These are phyloP conservation scores for Lindgomyces ingoldianus DNA, from an alignment of 495 filamentous ascomycete species.

Conservation along the genomic window DNA sequence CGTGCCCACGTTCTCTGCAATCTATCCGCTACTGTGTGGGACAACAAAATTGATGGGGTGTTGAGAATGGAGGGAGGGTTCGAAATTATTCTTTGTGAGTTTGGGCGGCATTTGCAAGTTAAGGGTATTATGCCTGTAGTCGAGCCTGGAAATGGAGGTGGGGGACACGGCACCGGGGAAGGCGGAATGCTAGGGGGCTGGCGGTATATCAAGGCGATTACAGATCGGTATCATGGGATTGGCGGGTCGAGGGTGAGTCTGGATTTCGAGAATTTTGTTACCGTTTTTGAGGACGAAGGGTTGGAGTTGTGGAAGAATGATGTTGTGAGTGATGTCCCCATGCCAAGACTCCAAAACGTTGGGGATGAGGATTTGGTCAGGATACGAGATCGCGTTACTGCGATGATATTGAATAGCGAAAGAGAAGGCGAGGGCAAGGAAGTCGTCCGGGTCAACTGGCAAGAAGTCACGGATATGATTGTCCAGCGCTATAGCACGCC, in stretches of 20 bases:
- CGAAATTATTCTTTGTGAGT: constrained; percentile 69
- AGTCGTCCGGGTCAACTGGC: constrained; percentile 55
- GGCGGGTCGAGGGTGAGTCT: constrained; percentile 55
- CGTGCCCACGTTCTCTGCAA: constrained; percentile 56
- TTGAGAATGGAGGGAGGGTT: constrained; percentile 70
- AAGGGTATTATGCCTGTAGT: constrained; percentile 23
- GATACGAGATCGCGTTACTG: constrained; percentile 49
- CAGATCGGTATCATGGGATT: constrained; percentile 61
- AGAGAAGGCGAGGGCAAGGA: neutral
- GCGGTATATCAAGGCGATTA: constrained; percentile 44
- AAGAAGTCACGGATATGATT: constrained; percentile 62
- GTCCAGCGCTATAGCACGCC: constrained; percentile 58
- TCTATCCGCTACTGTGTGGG: constrained; percentile 51
- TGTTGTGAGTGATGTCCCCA: constrained; percentile 19
- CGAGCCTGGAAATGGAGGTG: constrained; percentile 23
- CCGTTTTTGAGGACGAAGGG: constrained; percentile 54
- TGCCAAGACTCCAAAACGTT: constrained; percentile 54
- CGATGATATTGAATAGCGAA: constrained; percentile 40
- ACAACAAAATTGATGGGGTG: constrained; percentile 58
- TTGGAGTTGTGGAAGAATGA: constrained; percentile 13
- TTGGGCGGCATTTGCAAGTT: constrained; percentile 41
- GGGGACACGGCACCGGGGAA: constrained; percentile 20
- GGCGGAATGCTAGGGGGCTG: constrained; percentile 39
- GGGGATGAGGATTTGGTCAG: constrained; percentile 44
- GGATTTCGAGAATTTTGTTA: constrained; percentile 64